Percentiles rank a stretch among this genome's conserved stretches.
These are phyloP conservation scores for Pythium phragmiticola DNA, from an alignment of 352 stramenopile species.

Conservation along the genomic window DNA sequence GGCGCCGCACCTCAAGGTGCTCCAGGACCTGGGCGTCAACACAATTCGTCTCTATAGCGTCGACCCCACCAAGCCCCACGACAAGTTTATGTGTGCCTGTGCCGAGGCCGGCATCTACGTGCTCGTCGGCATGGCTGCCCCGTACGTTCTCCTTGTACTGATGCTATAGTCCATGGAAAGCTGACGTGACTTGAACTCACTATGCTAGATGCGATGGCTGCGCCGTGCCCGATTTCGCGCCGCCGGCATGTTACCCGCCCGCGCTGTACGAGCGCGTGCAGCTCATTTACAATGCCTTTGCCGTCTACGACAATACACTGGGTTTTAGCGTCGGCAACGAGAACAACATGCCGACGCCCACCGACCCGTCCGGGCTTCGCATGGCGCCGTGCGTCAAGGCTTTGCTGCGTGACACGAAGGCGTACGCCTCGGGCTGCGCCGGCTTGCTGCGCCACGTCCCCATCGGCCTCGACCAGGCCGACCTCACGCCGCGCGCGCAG, in stretches of 20 bases:
- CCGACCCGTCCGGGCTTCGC: constrained; percentile 46
- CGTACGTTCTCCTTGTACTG: constrained; percentile 30
- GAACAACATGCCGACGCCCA: constrained; percentile 43
- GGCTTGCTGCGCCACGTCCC: constrained; percentile 47
- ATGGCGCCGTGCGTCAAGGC: constrained; percentile 66
- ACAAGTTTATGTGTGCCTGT: constrained; percentile 80
- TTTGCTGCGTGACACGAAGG: constrained; percentile 52
- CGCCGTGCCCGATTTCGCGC: constrained; percentile 39
- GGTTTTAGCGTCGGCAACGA: constrained; percentile 56
- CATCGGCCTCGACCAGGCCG: constrained; percentile 63
- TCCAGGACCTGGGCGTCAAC: constrained; percentile 63
- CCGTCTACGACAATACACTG: constrained; percentile 58
- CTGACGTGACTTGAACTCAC: neutral
- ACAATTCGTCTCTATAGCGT: constrained; percentile 67
- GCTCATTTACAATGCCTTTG: constrained; percentile 53
- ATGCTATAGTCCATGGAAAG: neutral
- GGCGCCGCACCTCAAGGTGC: constrained; percentile 45
- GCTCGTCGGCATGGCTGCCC: constrained; percentile 56
- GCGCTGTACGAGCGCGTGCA: constrained; percentile 35
- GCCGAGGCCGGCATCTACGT: constrained; percentile 74
- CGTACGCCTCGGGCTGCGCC: constrained; percentile 47
- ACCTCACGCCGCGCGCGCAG: constrained; percentile 46
- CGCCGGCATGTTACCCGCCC: constrained; percentile 38
- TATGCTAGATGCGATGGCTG: constrained; percentile 50
- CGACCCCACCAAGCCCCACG: constrained; percentile 54